Conservation (phyloP, 345 rosid species). For the Aquilaria malaccensis region DNA sequence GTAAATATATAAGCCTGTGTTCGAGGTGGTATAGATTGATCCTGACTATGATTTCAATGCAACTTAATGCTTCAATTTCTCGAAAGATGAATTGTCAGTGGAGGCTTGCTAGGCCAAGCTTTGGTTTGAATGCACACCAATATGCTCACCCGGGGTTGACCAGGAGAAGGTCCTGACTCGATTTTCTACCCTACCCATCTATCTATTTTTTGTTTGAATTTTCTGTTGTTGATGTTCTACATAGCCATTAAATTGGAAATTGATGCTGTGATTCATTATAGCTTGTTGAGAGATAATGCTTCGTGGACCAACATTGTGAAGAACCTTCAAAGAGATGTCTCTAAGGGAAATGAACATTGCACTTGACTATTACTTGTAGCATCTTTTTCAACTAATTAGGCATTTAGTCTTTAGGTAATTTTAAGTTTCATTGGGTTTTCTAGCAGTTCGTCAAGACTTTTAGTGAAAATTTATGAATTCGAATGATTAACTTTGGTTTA, state of each 20-base stretch:
- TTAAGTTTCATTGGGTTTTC: too few species aligned
- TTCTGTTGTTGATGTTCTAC: background rate
- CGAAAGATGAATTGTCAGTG: too few species aligned
- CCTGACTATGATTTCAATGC: too few species aligned
- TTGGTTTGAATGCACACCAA: conserved; percentile 8
- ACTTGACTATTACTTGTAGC: background rate
- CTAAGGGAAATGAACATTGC: conserved; percentile 40
- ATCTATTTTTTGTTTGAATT: background rate
- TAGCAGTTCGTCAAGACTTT: too few species aligned
- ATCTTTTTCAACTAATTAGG: background rate
- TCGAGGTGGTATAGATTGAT: too few species aligned
- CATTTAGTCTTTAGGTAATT: background rate
- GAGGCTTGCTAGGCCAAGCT: too few species aligned
- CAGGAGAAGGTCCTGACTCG: conserved; percentile 45
- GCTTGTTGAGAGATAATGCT: conserved; percentile 53
- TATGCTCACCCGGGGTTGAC: conserved; percentile 45
- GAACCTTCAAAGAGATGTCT: conserved; percentile 93
- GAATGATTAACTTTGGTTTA: too few species aligned
- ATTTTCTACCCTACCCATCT: background rate
- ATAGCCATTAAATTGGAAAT: background rate
- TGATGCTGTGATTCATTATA: conserved; percentile 38
- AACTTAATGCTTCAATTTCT: too few species aligned
- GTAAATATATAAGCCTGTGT: too few species aligned
- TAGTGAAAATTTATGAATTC: too few species aligned
- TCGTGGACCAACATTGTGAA: conserved; percentile 50